A percentile compares a stretch with the other conserved stretches of the same genome.
Evolutionary conservation across 2,329 filamentous ascomycete genomes (phyloP).

Genomic region (Nothopassalora personata): DNA sequence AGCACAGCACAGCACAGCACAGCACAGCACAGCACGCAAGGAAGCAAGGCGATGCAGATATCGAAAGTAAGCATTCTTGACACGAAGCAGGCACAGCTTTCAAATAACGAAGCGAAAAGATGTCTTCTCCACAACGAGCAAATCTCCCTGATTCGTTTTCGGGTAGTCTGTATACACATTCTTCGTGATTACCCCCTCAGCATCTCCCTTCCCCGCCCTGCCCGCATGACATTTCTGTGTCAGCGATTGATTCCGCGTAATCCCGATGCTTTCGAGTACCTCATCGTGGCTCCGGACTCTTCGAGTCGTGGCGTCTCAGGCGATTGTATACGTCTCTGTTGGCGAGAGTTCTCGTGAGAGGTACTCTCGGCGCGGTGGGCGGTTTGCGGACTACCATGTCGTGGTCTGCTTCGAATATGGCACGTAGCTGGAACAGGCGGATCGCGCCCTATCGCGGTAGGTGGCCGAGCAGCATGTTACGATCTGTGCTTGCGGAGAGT

Average conservation of each 20-base stretch:
- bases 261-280: neutral
- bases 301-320: neutral
- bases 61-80: neutral
- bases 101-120: neutral
- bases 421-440: neutral
- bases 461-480: slow-evolving; percentile 32
- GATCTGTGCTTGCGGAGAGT: slow-evolving; percentile 33
- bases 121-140: neutral
- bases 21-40: neutral
- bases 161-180: neutral
- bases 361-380: neutral
- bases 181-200: neutral
- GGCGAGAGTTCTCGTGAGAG: neutral
- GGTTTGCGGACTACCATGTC: neutral
- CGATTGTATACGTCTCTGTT: neutral
- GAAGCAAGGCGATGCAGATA: neutral
- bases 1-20: too few species aligned
- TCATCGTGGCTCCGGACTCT: neutral
- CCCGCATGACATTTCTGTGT: neutral
- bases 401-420: neutral
- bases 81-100: neutral
- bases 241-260: neutral
- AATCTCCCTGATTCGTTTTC: neutral
- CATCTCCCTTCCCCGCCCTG: neutral
- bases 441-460: slow-evolving; percentile 20